Conservation (phyloP, 805 yeast genomes). For the Saturnispora saitoi region DNA sequence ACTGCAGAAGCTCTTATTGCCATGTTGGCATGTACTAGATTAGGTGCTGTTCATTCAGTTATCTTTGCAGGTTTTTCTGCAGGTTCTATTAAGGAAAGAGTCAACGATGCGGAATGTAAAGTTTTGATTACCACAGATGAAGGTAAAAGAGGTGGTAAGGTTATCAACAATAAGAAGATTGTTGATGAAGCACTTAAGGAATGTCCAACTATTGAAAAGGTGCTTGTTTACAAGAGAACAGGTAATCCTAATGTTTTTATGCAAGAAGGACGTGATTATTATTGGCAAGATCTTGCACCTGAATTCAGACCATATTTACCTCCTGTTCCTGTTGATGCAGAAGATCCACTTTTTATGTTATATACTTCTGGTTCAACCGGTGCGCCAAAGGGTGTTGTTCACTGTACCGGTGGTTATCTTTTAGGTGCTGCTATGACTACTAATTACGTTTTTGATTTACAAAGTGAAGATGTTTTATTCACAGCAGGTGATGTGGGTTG, state of each 20-base stretch:
- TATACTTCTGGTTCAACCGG: constrained; percentile 99
- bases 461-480: constrained; percentile 77
- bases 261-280: constrained; percentile 73
- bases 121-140: constrained; percentile 92
- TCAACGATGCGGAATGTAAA: constrained; percentile 76
- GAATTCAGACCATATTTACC: constrained; percentile 82
- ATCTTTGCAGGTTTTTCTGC: constrained; percentile 96
- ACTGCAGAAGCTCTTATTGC: constrained; percentile 93
- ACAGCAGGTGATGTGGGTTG: constrained; percentile 99
- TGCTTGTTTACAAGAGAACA: constrained; percentile 83
- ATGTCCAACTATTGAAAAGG: constrained; percentile 70
- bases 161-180: constrained; percentile 83
- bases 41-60: constrained; percentile 95
- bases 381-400: constrained; percentile 96
- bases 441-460: constrained; percentile 88
- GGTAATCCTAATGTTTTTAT: constrained; percentile 66
- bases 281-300: constrained; percentile 89
- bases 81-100: constrained; percentile 85
- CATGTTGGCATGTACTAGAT: constrained; percentile 85
- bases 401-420: constrained; percentile 88
- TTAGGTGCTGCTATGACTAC: constrained; percentile 89
- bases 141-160: constrained; percentile 92
- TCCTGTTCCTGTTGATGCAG: constrained; percentile 79
- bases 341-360: constrained; percentile 90
- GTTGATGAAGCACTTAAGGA: constrained; percentile 87